Conservation (phyloP, 176 grass and related monocot species). For the Triticum dicoccoides region DNA sequence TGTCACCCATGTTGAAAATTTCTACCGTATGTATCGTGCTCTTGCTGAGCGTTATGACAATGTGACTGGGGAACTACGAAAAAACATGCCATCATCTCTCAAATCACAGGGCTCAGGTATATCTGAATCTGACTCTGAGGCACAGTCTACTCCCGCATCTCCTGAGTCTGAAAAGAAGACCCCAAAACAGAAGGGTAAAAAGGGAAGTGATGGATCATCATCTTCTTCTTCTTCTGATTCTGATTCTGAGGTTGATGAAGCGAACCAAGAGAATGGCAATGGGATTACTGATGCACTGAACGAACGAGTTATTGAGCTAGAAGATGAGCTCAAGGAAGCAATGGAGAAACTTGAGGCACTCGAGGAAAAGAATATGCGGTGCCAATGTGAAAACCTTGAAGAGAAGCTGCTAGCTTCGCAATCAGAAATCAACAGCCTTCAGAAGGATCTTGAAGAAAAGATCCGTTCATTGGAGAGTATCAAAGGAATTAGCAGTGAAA, state of each 20-base stretch:
- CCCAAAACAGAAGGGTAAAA: conserved; percentile 41
- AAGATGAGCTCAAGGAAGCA: conserved; percentile 68
- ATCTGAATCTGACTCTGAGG: conserved; percentile 63
- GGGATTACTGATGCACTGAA: conserved; percentile 43
- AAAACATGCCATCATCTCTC: conserved; percentile 66
- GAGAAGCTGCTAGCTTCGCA: conserved; percentile 38
- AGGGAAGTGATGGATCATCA: conserved; percentile 61
- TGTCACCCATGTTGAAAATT: conserved; percentile 77
- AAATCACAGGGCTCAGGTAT: conserved; percentile 61
- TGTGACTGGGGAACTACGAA: conserved; percentile 82
- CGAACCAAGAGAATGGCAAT: conserved; percentile 44
- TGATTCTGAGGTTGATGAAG: conserved; percentile 59
- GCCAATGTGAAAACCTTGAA: conserved; percentile 47
- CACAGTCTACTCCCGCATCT: conserved; percentile 33
- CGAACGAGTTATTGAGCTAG: conserved; percentile 62
- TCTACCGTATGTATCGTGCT: conserved; percentile 92
- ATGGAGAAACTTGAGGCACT: conserved; percentile 51
- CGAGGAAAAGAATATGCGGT: conserved; percentile 50
- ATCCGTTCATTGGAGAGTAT: conserved; percentile 23
- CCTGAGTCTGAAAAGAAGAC: conserved; percentile 38
- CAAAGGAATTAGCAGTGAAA: conserved; percentile 40
- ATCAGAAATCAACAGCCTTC: conserved; percentile 34
- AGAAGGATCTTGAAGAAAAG: conserved; percentile 41
- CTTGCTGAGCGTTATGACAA: conserved; percentile 96
- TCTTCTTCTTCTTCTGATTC: conserved; percentile 67